phyloP scores from a whole-genome alignment of 2,329 filamentous ascomycete genomes.

The Scedosporium minutisporum region DNA sequence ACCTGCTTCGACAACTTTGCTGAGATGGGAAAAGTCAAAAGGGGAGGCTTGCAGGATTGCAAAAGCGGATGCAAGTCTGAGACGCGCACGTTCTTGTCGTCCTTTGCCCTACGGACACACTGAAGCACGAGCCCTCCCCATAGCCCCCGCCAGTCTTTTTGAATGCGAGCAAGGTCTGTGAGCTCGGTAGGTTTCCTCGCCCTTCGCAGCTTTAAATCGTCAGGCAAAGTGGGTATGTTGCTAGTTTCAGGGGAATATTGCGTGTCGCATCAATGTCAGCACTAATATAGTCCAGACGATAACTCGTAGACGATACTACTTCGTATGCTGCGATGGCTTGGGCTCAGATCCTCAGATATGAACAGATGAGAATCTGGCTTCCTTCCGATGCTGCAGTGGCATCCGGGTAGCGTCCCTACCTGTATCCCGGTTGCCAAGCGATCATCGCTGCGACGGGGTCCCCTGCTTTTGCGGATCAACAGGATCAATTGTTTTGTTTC shows the following conservation, averaged over 20 bases:
- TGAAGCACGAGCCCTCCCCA: too few relatives aligned
- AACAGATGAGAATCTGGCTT: not conserved
- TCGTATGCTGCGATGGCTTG: not conserved
- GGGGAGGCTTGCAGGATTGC: too few relatives aligned
- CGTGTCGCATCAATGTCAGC: not conserved
- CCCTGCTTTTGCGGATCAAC: not conserved
- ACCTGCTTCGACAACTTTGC: too few relatives aligned
- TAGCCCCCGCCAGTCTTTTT: too few relatives aligned
- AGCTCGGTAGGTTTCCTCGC: not conserved
- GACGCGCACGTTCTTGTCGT: too few relatives aligned
- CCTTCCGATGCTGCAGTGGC: not conserved
- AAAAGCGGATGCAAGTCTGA: too few relatives aligned
- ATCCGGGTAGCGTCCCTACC: not conserved
- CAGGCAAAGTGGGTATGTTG: not conserved
- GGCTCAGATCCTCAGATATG: not conserved
- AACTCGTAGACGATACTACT: not conserved
- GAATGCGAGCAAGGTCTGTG: not conserved
- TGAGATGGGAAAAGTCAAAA: too few relatives aligned
- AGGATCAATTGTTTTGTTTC: not conserved
- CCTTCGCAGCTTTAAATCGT: not conserved
- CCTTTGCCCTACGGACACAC: too few relatives aligned
- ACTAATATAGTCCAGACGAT: not conserved
- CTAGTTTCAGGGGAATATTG: not conserved
- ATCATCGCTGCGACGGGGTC: not conserved
- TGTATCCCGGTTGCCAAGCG: not conserved